A percentile compares a stretch with the other conserved stretches of the same genome.
These are phyloP conservation scores for Glaciozyma antarctica DNA, from an alignment of 768 basidiomycete genomes.

Conservation along the genomic window DNA sequence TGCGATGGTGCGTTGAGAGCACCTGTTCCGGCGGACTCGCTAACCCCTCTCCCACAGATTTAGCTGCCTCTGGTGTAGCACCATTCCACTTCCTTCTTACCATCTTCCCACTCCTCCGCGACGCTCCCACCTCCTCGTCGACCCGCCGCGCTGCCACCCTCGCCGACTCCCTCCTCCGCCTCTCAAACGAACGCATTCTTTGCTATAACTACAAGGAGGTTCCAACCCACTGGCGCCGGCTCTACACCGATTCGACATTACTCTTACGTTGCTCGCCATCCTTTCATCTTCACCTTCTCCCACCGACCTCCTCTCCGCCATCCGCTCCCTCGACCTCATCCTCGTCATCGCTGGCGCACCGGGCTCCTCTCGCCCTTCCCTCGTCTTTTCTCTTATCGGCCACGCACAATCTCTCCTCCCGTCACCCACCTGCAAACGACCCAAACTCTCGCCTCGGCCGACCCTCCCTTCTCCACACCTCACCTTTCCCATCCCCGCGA, in stretches of 20 bases:
- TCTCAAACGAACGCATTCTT: constrained; percentile 50
- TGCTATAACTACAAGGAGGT: constrained; percentile 34
- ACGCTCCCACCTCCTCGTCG: background rate
- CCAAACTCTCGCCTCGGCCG: constrained; percentile 4
- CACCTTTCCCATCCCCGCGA: constrained; percentile 34
- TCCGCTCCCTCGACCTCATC: constrained; percentile 62
- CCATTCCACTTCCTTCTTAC: background rate
- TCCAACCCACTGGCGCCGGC: constrained; percentile 49
- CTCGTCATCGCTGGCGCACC: constrained; percentile 75
- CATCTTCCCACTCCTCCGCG: background rate
- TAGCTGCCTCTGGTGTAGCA: constrained; percentile 2
- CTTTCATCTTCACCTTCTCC: constrained; percentile 3
- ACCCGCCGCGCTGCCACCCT: background rate
- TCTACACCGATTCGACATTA: constrained; percentile 69
- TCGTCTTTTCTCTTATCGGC: constrained; percentile 56
- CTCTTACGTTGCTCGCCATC: constrained; percentile 41
- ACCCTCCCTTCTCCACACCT: constrained; percentile 19
- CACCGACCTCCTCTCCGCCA: constrained; percentile 18
- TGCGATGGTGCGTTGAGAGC: no score
- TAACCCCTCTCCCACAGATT: constrained; percentile 9
- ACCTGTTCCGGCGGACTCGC: no score
- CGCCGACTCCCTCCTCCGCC: constrained; percentile 41
- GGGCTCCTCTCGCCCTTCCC: constrained; percentile 52
- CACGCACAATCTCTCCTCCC: constrained; percentile 47
- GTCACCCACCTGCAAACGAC: background rate